Evolutionary conservation across 768 basidiomycete species (phyloP).

Genomic region (Gloeostereum incarnatum): DNA sequence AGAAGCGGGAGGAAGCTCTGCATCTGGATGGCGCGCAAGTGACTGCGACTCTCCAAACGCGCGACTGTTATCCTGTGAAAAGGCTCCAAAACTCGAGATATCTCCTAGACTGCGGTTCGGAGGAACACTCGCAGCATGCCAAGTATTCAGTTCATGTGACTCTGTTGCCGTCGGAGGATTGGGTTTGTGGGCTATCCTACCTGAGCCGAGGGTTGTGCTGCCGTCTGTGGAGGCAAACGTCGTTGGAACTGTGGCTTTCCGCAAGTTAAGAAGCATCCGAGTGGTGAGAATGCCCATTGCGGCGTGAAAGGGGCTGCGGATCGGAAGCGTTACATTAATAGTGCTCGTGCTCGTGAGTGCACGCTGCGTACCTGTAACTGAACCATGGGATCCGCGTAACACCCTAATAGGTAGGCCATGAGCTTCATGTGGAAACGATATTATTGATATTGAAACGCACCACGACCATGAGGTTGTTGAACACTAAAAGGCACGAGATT

Average conservation of each 20-base stretch:
- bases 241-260: conserved; percentile 29
- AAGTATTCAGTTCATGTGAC: too few relatives aligned
- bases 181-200: too few relatives aligned
- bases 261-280: conserved; percentile 35
- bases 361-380: conserved; percentile 26
- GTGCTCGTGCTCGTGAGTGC: background rate
- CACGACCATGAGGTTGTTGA: conserved; percentile 40
- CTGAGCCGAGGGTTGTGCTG: too few relatives aligned
- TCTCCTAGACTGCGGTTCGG: too few relatives aligned
- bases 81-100: too few relatives aligned
- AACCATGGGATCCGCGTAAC: conserved; percentile 40
- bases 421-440: background rate
- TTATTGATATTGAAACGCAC: conserved; percentile 13
- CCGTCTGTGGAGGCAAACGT: too few relatives aligned
- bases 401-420: conserved; percentile 15
- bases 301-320: conserved; percentile 33
- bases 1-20: too few relatives aligned
- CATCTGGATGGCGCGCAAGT: too few relatives aligned
- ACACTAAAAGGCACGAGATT: conserved; percentile 26
- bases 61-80: too few relatives aligned
- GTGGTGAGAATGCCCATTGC: conserved; percentile 36
- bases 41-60: too few relatives aligned
- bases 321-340: background rate
- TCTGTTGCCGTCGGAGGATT: too few relatives aligned
- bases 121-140: too few relatives aligned